Evolutionary conservation across 371 early-diverging fungal species (phyloP).

Genomic region (Zopfochytrium polystomum): DNA sequence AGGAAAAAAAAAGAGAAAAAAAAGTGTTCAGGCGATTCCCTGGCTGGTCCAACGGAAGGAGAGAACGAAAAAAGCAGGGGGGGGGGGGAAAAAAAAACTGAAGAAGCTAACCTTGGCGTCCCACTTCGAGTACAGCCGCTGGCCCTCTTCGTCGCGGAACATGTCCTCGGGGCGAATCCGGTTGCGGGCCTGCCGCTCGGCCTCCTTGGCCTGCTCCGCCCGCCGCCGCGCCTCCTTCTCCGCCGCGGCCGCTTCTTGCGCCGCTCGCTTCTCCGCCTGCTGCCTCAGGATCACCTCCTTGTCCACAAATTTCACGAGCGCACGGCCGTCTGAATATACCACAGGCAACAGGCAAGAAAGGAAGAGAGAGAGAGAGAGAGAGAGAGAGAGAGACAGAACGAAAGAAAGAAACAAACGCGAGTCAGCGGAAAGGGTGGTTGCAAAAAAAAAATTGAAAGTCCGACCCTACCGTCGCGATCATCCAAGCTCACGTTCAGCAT

Average conservation of each 20-base stretch:
- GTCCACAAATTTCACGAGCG: constrained; percentile 86
- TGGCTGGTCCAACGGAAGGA: neutral
- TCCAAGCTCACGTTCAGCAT: constrained; percentile 86
- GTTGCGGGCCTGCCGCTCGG: constrained; percentile 75
- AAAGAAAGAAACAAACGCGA: too few species aligned
- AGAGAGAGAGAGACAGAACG: too few species aligned
- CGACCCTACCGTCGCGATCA: constrained; percentile 77
- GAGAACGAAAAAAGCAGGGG: neutral
- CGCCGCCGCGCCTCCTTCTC: constrained; percentile 54
- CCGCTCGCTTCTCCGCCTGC: constrained; percentile 54
- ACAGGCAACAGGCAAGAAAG: neutral
- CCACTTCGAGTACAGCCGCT: constrained; percentile 68
- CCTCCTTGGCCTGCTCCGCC: constrained; percentile 67
- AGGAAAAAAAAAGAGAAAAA: constrained; percentile 6
- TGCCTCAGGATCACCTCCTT: constrained; percentile 66
- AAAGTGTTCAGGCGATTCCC: neutral
- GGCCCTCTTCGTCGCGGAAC: constrained; percentile 62
- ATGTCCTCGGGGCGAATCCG: constrained; percentile 70
- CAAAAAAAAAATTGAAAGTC: too few species aligned
- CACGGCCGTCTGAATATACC: constrained; percentile 64
- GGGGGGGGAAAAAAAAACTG: neutral
- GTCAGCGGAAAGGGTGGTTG: too few species aligned
- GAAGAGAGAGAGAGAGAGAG: neutral
- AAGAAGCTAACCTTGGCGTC: constrained; percentile 57
- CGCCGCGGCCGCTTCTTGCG: constrained; percentile 34